Evolutionary conservation across 202 grass and related monocot species (phyloP), one percentile per base, ranked within the genome.

Genomic region (Digitaria exilis): DNA sequence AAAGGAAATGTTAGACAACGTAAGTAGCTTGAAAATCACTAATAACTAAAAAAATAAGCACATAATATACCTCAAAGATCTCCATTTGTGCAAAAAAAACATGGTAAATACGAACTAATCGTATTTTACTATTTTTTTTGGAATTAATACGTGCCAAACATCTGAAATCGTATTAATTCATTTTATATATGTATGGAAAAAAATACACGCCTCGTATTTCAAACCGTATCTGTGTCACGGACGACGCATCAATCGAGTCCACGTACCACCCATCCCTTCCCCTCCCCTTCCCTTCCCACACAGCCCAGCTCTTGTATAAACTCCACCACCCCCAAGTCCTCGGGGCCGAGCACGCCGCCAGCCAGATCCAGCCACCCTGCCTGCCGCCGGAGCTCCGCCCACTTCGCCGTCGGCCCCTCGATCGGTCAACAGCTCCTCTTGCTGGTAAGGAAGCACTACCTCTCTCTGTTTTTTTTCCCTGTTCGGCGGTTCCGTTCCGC

Each of bases 321-420:
- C 74, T 1, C 74, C 60, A 65, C 75, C 59, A 78, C 75, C 75
- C 75, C 75, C 39, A 24, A 66, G 55, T 62, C 56, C 56, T 29
- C 42, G 24, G 42, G 17, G 42, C 3, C 59, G 72, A 41, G 30
- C 51, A 41, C 72, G 51, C 72, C 72, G 72, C 43, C 75, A 78
- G 2, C 76, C 76, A 65, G 59, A 34, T 65, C 60, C 59, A 65
- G 30, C 26, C 58, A 1, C n/a, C 11, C 46, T 49, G 16, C 46
- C 29, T 14, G 0, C 31, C 69, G 2, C 35, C 29, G 46, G 24
- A 59, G 1, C 8, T 17, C 16, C 37, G 24, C 42, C 16, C 58
- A 29, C 39, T 18, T 28, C 34, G 52, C 24, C 75, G 56, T 44
- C 16, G 55, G 25, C 73, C 51, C 26, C 55, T 5, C 24, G 66